A percentile compares a stretch with the other conserved stretches of the same genome.
These are phyloP conservation scores for Neoboletus brunneissimus DNA, from an alignment of 768 basidiomycete species.

Conservation along the genomic window DNA sequence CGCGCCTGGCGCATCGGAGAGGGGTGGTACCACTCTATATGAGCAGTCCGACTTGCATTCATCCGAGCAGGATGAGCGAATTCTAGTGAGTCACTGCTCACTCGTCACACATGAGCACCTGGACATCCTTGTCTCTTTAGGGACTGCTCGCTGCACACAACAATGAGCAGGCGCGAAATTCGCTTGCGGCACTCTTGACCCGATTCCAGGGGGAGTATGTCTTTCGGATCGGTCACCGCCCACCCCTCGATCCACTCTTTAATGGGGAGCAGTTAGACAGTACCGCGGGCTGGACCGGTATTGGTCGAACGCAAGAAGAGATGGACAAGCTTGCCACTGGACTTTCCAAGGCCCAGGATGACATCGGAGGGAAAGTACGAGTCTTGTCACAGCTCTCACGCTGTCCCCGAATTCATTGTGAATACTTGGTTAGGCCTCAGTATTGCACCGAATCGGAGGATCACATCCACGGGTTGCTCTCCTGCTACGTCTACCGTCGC, in stretches of 20 bases:
- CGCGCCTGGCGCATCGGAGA: neutral
- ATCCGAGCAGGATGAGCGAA: slow-evolving; percentile 17
- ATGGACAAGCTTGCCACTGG: slow-evolving; percentile 44
- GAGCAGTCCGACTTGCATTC: slow-evolving; percentile 3
- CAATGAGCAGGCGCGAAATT: slow-evolving; percentile 57
- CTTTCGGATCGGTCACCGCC: slow-evolving; percentile 67
- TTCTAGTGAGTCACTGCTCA: slow-evolving; percentile 13
- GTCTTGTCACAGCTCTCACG: neutral
- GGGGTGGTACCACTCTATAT: neutral
- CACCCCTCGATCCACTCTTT: slow-evolving; percentile 55
- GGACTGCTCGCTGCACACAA: slow-evolving; percentile 43
- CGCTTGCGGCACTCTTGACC: slow-evolving; percentile 64
- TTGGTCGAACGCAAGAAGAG: slow-evolving; percentile 48
- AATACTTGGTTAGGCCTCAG: slow-evolving; percentile 44
- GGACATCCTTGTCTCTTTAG: slow-evolving; percentile 19
- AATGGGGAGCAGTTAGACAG: slow-evolving; percentile 46
- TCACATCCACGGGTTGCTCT: slow-evolving; percentile 56
- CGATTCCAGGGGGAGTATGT: slow-evolving; percentile 71
- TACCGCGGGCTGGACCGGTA: slow-evolving; percentile 55
- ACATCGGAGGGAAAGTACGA: slow-evolving; percentile 75
- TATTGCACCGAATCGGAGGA: slow-evolving; percentile 47
- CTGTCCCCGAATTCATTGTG: neutral
- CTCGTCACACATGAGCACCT: neutral
- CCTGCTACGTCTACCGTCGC: slow-evolving; percentile 72
- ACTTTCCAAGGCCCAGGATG: slow-evolving; percentile 56